Conservation (phyloP, 345 rosid genomes). For the Excoecaria cochinchinensis region DNA sequence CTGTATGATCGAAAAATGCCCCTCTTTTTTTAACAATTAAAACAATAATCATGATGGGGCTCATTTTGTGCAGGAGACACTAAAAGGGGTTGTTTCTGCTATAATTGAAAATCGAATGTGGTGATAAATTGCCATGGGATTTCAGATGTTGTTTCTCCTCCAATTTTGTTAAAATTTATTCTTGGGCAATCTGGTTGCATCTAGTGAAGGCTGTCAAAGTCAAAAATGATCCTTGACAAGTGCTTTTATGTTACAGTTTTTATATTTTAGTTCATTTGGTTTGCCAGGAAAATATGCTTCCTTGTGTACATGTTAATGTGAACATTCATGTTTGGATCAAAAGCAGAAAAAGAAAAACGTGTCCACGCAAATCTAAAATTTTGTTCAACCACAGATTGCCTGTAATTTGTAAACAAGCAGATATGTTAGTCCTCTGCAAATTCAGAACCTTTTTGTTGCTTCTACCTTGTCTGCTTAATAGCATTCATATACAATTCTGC, state of each 20-base stretch:
- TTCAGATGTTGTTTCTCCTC: not conserved
- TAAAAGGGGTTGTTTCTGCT: slow-evolving; percentile 67
- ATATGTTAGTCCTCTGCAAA: no score
- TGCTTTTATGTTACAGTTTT: not conserved
- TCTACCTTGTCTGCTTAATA: no score
- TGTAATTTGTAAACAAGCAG: not conserved
- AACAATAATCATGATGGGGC: not conserved
- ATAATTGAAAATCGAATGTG: slow-evolving; percentile 69
- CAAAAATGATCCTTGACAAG: not conserved
- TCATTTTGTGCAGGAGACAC: slow-evolving; percentile 57
- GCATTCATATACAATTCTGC: no score
- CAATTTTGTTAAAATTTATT: not conserved
- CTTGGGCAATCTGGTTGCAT: not conserved
- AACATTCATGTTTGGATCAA: no score
- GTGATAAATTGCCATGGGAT: slow-evolving; percentile 27
- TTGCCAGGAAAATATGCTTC: not conserved
- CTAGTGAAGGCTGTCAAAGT: not conserved
- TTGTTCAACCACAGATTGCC: not conserved
- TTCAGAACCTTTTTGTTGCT: no score
- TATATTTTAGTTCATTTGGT: not conserved
- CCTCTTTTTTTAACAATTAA: not conserved
- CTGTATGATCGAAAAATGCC: slow-evolving; percentile 36
- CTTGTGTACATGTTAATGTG: no score
- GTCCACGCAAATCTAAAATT: not conserved
- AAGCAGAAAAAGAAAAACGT: not conserved